A percentile compares a stretch with the other conserved stretches of the same genome.
phyloP scores from a whole-genome alignment of 192 early-diverging fungal genomes.

The Backusella australiensis region DNA sequence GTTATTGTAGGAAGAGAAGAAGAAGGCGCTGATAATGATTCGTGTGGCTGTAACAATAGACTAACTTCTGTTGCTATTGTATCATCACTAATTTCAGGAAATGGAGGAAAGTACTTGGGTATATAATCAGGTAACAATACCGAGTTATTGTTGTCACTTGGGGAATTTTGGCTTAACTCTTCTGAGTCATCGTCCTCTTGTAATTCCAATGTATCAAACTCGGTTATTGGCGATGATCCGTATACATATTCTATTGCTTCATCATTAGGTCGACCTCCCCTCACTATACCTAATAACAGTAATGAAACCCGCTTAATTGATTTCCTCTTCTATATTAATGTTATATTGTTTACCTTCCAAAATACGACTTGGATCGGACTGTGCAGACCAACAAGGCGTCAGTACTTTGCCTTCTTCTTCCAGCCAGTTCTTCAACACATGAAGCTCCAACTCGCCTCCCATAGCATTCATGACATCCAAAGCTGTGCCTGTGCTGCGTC shows the following conservation, averaged over 20 bases:
- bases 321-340: background rate
- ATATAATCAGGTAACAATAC: slow-evolving; percentile 19
- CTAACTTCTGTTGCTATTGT: background rate
- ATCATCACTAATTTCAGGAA: slow-evolving; percentile 25
- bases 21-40: background rate
- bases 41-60: background rate
- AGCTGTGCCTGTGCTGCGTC: slow-evolving; percentile 40
- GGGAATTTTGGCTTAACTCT: slow-evolving; percentile 8
- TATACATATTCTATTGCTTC: slow-evolving; percentile 7
- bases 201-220: background rate
- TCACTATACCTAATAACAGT: slow-evolving; percentile 2
- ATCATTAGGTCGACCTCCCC: background rate
- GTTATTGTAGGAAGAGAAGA: background rate
- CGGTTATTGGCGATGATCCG: background rate
- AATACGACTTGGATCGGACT: slow-evolving; percentile 44
- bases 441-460: slow-evolving; percentile 35
- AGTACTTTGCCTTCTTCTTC: slow-evolving; percentile 40
- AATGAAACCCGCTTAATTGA: background rate
- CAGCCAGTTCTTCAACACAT: slow-evolving; percentile 44
- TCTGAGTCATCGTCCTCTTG: slow-evolving; percentile 28
- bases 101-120: slow-evolving; percentile 23
- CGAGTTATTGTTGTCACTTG: background rate
- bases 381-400: slow-evolving; percentile 40
- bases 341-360: slow-evolving; percentile 36
- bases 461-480: slow-evolving; percentile 44